A percentile compares a stretch with the other conserved stretches of the same genome.
These are phyloP conservation scores for Theobroma grandiflorum DNA, from an alignment of 441 rosid genomes.

Conservation along the genomic window DNA sequence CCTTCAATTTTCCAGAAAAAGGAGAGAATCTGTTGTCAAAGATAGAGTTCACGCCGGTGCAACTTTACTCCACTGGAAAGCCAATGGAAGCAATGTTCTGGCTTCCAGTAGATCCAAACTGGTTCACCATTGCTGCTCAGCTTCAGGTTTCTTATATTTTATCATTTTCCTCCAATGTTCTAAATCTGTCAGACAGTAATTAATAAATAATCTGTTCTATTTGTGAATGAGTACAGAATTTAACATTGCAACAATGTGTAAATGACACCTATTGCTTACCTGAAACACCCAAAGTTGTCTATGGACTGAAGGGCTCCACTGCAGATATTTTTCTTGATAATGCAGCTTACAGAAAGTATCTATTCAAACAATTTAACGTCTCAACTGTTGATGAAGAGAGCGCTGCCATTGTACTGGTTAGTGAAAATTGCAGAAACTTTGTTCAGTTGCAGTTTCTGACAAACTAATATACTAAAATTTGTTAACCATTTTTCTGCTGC, in stretches of 20 bases:
- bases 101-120: slow-evolving; percentile 37
- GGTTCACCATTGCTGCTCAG: slow-evolving; percentile 35
- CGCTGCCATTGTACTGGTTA: slow-evolving; percentile 43
- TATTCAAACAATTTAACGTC: slow-evolving; percentile 34
- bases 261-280: slow-evolving; percentile 44
- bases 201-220: background rate
- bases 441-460: background rate
- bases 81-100: slow-evolving; percentile 38
- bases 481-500: background rate
- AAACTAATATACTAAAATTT: too few relatives aligned
- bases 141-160: slow-evolving; percentile 33
- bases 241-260: slow-evolving; percentile 35
- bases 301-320: slow-evolving; percentile 41
- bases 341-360: slow-evolving; percentile 42
- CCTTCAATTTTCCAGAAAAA: slow-evolving; percentile 35
- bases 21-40: slow-evolving; percentile 43
- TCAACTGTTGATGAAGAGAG: slow-evolving; percentile 51
- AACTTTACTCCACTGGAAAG: slow-evolving; percentile 33
- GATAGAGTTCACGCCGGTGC: slow-evolving; percentile 34
- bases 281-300: slow-evolving; percentile 32
- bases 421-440: background rate
- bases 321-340: slow-evolving; percentile 42
- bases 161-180: background rate
- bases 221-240: slow-evolving; percentile 30
- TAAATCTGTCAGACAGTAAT: background rate